Conservation (phyloP, 1,284 basidiomycete species). For the Ganoderma resinaceum region DNA sequence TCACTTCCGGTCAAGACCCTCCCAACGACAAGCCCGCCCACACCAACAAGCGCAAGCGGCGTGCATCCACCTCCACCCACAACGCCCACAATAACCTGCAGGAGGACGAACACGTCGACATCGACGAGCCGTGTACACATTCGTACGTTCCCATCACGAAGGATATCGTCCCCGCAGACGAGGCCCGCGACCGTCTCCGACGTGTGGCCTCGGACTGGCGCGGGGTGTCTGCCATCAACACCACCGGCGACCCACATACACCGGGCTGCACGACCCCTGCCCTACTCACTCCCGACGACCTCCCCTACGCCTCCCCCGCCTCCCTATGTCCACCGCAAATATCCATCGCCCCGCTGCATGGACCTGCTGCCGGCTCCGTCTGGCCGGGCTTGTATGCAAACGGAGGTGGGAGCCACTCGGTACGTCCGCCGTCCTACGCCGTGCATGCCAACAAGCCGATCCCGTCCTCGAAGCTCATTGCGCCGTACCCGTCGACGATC, state of each 20-base stretch:
- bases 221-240: conserved; percentile 68
- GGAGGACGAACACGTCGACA: conserved; percentile 58
- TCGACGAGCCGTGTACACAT: conserved; percentile 52
- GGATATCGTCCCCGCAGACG: conserved; percentile 60
- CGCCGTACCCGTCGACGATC: conserved; percentile 64
- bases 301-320: conserved; percentile 23
- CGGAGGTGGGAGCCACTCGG: conserved; percentile 46
- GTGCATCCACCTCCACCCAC: conserved; percentile 43
- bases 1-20: conserved; percentile 43
- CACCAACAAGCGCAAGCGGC: conserved; percentile 48
- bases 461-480: conserved; percentile 54
- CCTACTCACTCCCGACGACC: conserved; percentile 39
- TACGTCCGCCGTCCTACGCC: conserved; percentile 58
- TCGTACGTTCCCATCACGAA: conserved; percentile 51
- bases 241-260: conserved; percentile 30
- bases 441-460: conserved; percentile 58
- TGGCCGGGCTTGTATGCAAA: conserved; percentile 46
- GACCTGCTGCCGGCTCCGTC: conserved; percentile 43
- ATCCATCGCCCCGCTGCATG: conserved; percentile 39
- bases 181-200: conserved; percentile 61
- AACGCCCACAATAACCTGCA: conserved; percentile 22
- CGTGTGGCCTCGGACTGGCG: conserved; percentile 71
- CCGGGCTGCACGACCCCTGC: conserved; percentile 42
- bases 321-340: conserved; percentile 35
- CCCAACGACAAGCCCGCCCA: conserved; percentile 2